These are phyloP conservation scores for Septoria linicola DNA, from an alignment of 2,329 filamentous ascomycete species.

Conservation along the genomic window DNA sequence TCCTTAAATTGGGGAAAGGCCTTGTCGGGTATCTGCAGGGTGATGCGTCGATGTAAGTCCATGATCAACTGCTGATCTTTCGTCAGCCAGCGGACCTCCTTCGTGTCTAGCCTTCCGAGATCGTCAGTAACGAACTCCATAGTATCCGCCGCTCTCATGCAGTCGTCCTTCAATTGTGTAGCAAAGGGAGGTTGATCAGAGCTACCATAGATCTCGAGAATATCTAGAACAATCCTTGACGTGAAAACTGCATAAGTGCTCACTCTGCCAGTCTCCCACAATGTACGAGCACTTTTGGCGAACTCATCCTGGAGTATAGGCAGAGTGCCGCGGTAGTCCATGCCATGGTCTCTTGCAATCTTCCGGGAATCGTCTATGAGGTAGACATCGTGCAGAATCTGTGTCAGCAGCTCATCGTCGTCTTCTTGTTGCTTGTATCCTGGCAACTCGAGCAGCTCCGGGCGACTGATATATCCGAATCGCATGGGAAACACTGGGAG, in stretches of 20 bases:
- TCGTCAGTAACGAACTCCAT: background rate
- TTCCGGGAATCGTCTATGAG: background rate
- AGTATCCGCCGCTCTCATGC: background rate
- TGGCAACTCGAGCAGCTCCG: background rate
- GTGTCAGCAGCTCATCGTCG: constrained; percentile 1
- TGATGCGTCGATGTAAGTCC: too few relatives aligned
- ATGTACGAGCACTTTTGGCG: background rate
- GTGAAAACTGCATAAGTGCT: background rate
- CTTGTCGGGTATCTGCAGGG: too few relatives aligned
- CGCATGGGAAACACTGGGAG: background rate
- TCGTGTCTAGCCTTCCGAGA: background rate
- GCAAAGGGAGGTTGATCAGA: background rate
- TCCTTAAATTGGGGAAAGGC: too few relatives aligned
- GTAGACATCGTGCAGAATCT: constrained; percentile 3
- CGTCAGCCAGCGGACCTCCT: background rate
- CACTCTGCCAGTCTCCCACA: constrained; percentile 1
- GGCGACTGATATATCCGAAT: background rate
- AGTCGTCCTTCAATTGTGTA: background rate
- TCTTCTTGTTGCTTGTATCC: background rate
- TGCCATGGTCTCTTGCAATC: background rate
- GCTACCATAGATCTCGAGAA: background rate
- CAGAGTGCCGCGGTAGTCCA: background rate
- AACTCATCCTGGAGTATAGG: constrained; percentile 4
- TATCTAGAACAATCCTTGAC: background rate
- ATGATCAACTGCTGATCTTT: too few relatives aligned